Conservation (phyloP, 352 stramenopile genomes). For the Pythium rhizo-oryzae region DNA sequence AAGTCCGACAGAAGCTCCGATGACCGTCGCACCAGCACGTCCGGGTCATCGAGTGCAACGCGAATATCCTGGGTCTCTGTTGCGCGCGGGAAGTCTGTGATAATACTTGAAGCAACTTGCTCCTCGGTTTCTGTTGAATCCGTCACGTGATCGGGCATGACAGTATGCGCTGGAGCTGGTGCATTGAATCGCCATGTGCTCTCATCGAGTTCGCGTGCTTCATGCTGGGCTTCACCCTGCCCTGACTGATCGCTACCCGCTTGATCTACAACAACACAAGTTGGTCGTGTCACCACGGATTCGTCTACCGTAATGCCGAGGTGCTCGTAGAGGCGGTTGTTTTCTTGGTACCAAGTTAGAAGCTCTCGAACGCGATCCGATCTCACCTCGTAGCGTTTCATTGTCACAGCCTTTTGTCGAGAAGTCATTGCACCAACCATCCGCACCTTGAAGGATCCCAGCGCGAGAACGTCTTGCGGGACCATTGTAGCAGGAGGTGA, state of each 20-base stretch:
- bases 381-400: not conserved
- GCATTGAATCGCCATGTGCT: not conserved
- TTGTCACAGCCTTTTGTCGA: not conserved
- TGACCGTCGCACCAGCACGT: not conserved
- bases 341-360: not conserved
- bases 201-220: not conserved
- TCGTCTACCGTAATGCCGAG: too few relatives aligned
- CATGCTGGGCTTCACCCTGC: too few relatives aligned
- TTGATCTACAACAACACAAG: not conserved
- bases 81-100: too few relatives aligned
- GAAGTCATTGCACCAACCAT: constrained; percentile 1
- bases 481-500: not conserved
- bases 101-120: too few relatives aligned
- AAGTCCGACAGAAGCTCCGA: not conserved
- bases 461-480: not conserved
- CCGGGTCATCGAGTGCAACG: too few relatives aligned
- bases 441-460: not conserved
- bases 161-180: not conserved
- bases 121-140: too few relatives aligned
- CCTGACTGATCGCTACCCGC: not conserved
- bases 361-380: not conserved
- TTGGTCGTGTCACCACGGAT: not conserved
- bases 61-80: too few relatives aligned
- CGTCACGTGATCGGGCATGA: not conserved
- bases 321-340: not conserved